phyloP scores from a whole-genome alignment of 768 basidiomycete genomes.

The Coprinopsis sp. region DNA sequence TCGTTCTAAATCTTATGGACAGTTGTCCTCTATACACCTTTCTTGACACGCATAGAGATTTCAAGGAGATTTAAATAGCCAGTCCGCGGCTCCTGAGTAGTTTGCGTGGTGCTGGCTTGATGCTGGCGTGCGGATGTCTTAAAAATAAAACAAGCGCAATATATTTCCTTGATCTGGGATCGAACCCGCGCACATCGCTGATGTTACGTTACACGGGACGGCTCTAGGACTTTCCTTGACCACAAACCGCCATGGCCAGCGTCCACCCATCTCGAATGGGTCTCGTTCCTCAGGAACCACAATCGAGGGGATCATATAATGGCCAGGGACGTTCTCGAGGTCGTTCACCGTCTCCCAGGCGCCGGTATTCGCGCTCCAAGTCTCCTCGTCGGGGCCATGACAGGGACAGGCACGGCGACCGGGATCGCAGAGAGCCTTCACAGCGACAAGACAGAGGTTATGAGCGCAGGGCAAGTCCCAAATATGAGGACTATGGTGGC shows the following conservation, averaged over 20 bases:
- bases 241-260: slow-evolving; percentile 44
- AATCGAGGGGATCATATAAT: slow-evolving; percentile 10
- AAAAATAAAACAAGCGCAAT: no score
- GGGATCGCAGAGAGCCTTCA: slow-evolving; percentile 15
- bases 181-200: no score
- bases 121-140: no score
- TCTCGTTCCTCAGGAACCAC: slow-evolving; percentile 49
- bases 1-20: no score
- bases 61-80: no score
- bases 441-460: slow-evolving; percentile 17
- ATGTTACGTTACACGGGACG: no score
- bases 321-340: slow-evolving; percentile 18
- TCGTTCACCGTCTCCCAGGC: slow-evolving; percentile 44
- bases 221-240: no score
- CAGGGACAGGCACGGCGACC: slow-evolving; percentile 25
- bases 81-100: no score
- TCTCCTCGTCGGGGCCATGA: slow-evolving; percentile 29
- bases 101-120: no score
- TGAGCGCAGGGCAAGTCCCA: slow-evolving; percentile 46
- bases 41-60: no score
- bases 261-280: slow-evolving; percentile 71
- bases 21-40: no score
- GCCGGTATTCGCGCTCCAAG: slow-evolving; percentile 20
- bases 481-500: slow-evolving; percentile 55
- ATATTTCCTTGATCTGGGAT: no score